phyloP scores from a whole-genome alignment of 2,329 filamentous ascomycete genomes.

The Curvularia hawaiiensis region DNA sequence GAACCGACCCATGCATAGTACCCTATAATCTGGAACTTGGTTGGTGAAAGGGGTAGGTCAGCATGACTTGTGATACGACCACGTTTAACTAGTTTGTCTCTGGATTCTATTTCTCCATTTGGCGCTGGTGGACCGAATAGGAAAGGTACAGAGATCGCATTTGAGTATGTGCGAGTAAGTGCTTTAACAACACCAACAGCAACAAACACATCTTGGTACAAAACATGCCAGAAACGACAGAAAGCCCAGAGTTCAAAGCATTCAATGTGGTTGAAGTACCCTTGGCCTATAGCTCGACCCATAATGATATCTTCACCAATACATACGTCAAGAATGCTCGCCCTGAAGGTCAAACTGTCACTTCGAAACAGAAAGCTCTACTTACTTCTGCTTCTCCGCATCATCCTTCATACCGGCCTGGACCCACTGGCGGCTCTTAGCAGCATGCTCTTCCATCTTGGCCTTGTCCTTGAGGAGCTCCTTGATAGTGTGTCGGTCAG shows the following conservation, averaged over 20 bases:
- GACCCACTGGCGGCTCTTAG: constrained; percentile 65
- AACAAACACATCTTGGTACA: not conserved
- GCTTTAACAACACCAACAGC: not conserved
- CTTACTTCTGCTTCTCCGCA: constrained; percentile 41
- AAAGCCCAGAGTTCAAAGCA: not conserved
- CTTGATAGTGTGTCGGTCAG: constrained; percentile 65
- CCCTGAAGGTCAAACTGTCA: not conserved
- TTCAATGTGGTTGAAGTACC: not conserved
- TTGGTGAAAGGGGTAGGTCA: not conserved
- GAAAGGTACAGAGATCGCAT: not conserved
- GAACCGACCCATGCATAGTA: not conserved
- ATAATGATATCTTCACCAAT: not conserved
- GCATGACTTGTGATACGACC: not conserved
- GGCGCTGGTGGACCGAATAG: not conserved
- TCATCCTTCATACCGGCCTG: constrained; percentile 72
- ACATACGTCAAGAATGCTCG: not conserved
- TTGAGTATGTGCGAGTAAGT: not conserved
- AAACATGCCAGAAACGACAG: not conserved
- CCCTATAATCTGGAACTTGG: constrained; percentile 1
- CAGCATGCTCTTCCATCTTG: constrained; percentile 62
- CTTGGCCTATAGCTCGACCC: not conserved
- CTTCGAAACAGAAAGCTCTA: not conserved
- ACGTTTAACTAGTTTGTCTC: not conserved
- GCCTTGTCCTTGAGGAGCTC: constrained; percentile 64
- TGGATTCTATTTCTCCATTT: not conserved